Percentiles rank a stretch among this genome's conserved stretches.
Evolutionary conservation across 2,329 filamentous ascomycete genomes (phyloP).

Genomic region (Metarhizium anisopliae): DNA sequence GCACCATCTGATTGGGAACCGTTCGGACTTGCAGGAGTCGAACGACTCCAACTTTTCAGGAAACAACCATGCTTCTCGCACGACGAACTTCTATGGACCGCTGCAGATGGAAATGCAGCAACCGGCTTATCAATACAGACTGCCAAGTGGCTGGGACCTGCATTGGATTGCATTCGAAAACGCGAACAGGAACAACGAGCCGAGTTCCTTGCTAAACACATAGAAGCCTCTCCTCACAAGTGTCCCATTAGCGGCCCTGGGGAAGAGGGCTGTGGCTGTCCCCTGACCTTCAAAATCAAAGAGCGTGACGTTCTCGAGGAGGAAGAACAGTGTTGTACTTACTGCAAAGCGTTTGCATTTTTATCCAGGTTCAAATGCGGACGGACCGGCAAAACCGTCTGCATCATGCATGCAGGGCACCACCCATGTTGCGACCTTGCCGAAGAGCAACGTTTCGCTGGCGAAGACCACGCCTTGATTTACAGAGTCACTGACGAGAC

Average conservation of each 20-base stretch:
- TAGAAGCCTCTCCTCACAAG: constrained; percentile 41
- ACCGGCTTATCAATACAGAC: constrained; percentile 66
- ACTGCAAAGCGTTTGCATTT: constrained; percentile 89
- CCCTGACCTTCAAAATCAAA: constrained; percentile 54
- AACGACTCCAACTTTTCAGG: constrained; percentile 77
- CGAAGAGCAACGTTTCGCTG: constrained; percentile 58
- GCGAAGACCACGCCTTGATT: constrained; percentile 63
- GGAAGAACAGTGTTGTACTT: constrained; percentile 85
- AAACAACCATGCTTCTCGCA: constrained; percentile 96
- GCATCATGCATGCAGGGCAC: constrained; percentile 70
- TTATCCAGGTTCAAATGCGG: constrained; percentile 83
- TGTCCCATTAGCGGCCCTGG: constrained; percentile 38
- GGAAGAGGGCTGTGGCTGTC: constrained; percentile 47
- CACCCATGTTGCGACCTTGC: constrained; percentile 70
- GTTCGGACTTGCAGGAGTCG: constrained; percentile 76
- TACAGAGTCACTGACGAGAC: constrained; percentile 69
- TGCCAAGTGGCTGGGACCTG: constrained; percentile 89
- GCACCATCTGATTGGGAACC: constrained; percentile 93
- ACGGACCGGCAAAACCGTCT: constrained; percentile 72
- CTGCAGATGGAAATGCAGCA: constrained; percentile 67
- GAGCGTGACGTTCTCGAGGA: constrained; percentile 78
- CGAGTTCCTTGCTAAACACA: constrained; percentile 59
- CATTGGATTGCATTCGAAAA: constrained; percentile 67
- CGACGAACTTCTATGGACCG: constrained; percentile 87
- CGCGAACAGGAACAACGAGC: constrained; percentile 63